Evolutionary conservation across 176 grass and related monocot genomes (phyloP).

Genomic region (Aegilops speltoides): DNA sequence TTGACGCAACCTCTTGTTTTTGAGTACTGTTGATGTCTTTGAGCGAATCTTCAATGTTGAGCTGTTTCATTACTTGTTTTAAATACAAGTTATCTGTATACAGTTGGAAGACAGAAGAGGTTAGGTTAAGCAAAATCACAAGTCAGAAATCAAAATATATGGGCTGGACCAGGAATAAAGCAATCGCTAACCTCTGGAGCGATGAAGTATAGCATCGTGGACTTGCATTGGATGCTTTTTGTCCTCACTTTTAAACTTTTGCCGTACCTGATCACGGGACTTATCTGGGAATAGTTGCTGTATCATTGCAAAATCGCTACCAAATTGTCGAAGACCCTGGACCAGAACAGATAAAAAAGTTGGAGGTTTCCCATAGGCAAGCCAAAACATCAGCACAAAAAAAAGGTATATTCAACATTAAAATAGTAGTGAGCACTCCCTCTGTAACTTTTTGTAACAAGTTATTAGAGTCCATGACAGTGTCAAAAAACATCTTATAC

Average conservation of each 20-base stretch:
- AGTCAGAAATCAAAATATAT: constrained; percentile 6
- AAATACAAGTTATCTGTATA: constrained; percentile 73
- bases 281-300: constrained; percentile 78
- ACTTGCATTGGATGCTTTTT: constrained; percentile 65
- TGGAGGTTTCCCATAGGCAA: background rate
- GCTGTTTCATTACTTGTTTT: constrained; percentile 73
- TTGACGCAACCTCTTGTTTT: constrained; percentile 35
- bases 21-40: constrained; percentile 5
- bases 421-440: background rate
- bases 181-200: constrained; percentile 47
- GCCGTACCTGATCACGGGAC: constrained; percentile 67
- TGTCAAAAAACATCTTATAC: no score
- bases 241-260: constrained; percentile 87
- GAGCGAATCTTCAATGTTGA: constrained; percentile 49
- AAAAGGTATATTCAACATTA: background rate
- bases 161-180: background rate
- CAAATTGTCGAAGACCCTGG: constrained; percentile 90
- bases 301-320: constrained; percentile 97
- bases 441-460: no score
- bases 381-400: background rate
- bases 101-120: constrained; percentile 22
- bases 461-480: no score
- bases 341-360: constrained; percentile 22
- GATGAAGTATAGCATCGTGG: constrained; percentile 68
- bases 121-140: constrained; percentile 8